Evolutionary conservation across 805 yeast genomes (phyloP), one percentile per base, ranked within the genome.

Genomic region (Pichia scutulata): DNA sequence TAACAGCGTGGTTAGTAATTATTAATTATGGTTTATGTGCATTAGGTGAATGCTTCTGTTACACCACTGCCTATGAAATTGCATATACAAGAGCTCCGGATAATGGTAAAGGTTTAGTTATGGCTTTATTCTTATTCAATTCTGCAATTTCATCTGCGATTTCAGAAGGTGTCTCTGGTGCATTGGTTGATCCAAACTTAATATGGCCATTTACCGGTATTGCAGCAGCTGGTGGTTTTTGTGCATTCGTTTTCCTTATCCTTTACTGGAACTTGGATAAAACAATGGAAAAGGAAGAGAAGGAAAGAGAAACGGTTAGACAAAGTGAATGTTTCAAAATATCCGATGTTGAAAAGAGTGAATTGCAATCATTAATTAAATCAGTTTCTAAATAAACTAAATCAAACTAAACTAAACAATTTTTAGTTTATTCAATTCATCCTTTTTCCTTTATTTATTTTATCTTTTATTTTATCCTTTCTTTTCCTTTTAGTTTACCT

Each of bases 41-140:
- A 41, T 69, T 73, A 22, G 75, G 78, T 55, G 81, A 77, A 60
- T 75, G 80, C 66, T 76, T 76, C 58, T 75, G 78, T 43, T 71
- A 61, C 56, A 69, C 73, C 21, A 73, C 78, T 41, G 79, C 73
- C 33, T 76, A 75, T 56, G 81, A 76, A 60, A 63, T 76, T 53
- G 80, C 81, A 3, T 77, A 76, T 59, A 71, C 78, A 3, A 68
- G 78, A 58, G 70, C 80, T 14, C 81, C 82, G 44, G 73, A 70
- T n/a, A 70, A 71, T 52, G 70, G 77, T 69, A 74, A 74, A 60
- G 76, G 79, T 51, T 68, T 77, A 53, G 80, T 77, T 18, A 70
- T 73, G 77, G 75, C 81, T 18, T 52, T 63, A 39, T 64, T 63
- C 62, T 52, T 64, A 33, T 54, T 73, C 56, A 73, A 69, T 47